Evolutionary conservation across 306 rosid species (phyloP).

Genomic region (Coriaria nepalensis): DNA sequence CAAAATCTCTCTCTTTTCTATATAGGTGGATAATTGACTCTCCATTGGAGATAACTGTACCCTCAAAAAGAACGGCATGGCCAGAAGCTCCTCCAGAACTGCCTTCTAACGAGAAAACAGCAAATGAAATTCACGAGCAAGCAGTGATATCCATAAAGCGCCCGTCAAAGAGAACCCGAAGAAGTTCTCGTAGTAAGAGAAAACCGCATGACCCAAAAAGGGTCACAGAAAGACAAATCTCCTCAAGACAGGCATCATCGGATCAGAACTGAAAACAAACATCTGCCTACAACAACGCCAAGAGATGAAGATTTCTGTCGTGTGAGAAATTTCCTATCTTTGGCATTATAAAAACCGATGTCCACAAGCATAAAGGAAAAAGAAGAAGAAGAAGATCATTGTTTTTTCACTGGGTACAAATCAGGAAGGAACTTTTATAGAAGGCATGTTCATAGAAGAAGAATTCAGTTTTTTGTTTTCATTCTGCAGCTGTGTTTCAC

Average conservation of each 20-base stretch:
- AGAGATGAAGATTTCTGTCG: too few relatives aligned
- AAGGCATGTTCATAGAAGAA: slow-evolving; percentile 3
- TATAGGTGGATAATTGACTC: slow-evolving; percentile 87
- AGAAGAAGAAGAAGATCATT: slow-evolving; percentile 4
- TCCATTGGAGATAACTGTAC: slow-evolving; percentile 80
- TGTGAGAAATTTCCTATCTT: slow-evolving; percentile 1
- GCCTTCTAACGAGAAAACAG: slow-evolving; percentile 39
- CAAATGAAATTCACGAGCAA: slow-evolving; percentile 29
- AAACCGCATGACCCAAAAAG: slow-evolving; percentile 66
- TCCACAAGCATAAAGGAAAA: not conserved
- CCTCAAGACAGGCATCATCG: slow-evolving; percentile 25
- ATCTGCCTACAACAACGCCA: slow-evolving; percentile 10
- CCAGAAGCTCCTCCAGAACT: slow-evolving; percentile 96
- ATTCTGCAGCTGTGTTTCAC: not conserved
- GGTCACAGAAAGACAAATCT: slow-evolving; percentile 33
- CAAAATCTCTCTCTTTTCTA: slow-evolving; percentile 7
- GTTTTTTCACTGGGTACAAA: not conserved
- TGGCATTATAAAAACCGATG: not conserved
- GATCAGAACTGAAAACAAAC: slow-evolving; percentile 33
- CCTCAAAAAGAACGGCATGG: slow-evolving; percentile 89
- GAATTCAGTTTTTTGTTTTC: slow-evolving; percentile 6
- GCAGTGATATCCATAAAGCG: slow-evolving; percentile 18
- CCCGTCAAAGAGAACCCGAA: slow-evolving; percentile 53
- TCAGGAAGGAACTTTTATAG: slow-evolving; percentile 2
- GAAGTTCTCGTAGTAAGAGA: slow-evolving; percentile 62